Conservation (phyloP, 2,329 filamentous ascomycete genomes). For the Botrytis fabae region DNA sequence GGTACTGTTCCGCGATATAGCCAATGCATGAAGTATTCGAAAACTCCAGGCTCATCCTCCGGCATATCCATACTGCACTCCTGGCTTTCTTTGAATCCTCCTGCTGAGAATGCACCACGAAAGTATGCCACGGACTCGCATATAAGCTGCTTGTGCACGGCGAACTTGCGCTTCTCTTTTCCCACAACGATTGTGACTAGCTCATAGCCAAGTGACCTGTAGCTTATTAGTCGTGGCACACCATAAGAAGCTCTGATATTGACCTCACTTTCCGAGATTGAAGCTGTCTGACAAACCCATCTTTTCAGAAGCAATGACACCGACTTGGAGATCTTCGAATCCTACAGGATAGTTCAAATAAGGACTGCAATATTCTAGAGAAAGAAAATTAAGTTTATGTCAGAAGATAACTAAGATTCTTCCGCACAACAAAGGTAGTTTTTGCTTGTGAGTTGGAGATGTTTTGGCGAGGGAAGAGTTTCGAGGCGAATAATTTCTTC, state of each 20-base stretch:
- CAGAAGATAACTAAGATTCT: no score
- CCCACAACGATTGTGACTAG: conserved; percentile 34
- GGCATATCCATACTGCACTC: conserved; percentile 23
- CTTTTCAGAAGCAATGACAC: background rate
- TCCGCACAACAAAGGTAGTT: background rate
- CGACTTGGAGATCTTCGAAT: no score
- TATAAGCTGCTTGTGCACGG: conserved; percentile 33
- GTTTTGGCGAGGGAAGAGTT: background rate
- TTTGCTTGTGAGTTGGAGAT: background rate
- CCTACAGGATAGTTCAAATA: background rate
- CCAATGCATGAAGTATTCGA: conserved; percentile 20
- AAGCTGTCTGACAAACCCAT: background rate
- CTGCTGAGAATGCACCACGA: conserved; percentile 18
- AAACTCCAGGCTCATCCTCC: conserved; percentile 15
- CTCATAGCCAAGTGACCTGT: conserved; percentile 24
- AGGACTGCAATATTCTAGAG: background rate
- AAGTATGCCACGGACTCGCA: conserved; percentile 24
- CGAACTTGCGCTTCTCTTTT: conserved; percentile 27
- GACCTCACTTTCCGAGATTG: background rate
- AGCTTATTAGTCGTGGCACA: background rate
- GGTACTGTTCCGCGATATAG: conserved; percentile 13
- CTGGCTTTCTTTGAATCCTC: conserved; percentile 24
- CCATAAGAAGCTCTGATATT: background rate
- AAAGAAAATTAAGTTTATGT: background rate
- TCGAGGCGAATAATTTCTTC: background rate